phyloP scores from a whole-genome alignment of 169 alveolate species.

The Babesia caballi region DNA sequence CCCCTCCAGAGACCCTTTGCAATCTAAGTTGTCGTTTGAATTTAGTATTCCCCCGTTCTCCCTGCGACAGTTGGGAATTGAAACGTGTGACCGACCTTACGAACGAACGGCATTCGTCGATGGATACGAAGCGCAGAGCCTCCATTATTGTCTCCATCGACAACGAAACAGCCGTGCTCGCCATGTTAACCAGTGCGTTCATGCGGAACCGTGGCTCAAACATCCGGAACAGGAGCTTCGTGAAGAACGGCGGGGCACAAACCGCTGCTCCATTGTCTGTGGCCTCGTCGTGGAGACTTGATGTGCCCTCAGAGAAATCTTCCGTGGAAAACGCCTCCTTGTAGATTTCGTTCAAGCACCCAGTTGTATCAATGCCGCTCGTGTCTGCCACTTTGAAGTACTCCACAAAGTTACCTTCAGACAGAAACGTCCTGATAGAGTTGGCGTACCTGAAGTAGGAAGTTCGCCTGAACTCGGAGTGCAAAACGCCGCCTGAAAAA shows the following conservation, averaged over 20 bases:
- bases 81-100: conserved; percentile 17
- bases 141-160: conserved; percentile 17
- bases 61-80: not conserved
- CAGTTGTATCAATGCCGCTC: conserved; percentile 4
- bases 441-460: conserved; percentile 44
- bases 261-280: not conserved
- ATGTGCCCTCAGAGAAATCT: not conserved
- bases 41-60: conserved; percentile 30
- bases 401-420: conserved; percentile 53
- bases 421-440: conserved; percentile 16
- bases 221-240: conserved; percentile 53
- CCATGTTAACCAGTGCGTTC: conserved; percentile 33
- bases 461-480: conserved; percentile 15
- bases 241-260: conserved; percentile 31
- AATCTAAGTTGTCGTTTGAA: conserved; percentile 17
- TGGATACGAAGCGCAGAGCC: conserved; percentile 4
- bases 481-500: conserved; percentile 1
- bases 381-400: conserved; percentile 61
- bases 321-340: conserved; percentile 35
- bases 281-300: not conserved
- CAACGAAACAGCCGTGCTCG: conserved; percentile 36
- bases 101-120: conserved; percentile 42
- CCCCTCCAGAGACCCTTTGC: conserved; percentile 35
- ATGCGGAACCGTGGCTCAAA: conserved; percentile 58
- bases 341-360: conserved; percentile 15